Evolutionary conservation across 2,329 filamentous ascomycete species (phyloP).

Genomic region (Botrytis byssoidea): DNA sequence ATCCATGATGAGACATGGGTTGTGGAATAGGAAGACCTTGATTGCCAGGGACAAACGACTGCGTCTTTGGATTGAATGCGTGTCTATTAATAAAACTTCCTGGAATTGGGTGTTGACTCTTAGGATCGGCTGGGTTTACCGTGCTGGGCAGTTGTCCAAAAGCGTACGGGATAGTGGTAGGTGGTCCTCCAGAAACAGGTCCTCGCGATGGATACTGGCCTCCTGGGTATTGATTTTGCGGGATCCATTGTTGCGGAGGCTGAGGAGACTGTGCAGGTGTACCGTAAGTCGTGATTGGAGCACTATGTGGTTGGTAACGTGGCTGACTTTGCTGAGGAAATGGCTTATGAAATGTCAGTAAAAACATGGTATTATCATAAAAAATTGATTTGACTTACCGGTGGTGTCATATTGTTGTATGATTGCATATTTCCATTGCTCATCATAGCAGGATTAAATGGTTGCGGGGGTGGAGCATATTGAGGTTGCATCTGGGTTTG

Average conservation of each 20-base stretch:
- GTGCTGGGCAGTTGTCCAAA: slow-evolving; percentile 77
- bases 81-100: slow-evolving; percentile 75
- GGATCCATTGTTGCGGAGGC: slow-evolving; percentile 37
- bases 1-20: slow-evolving; percentile 37
- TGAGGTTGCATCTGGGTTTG: slow-evolving; percentile 40
- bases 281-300: slow-evolving; percentile 38
- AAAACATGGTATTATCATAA: not conserved
- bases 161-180: slow-evolving; percentile 58
- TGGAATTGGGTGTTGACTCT: slow-evolving; percentile 78
- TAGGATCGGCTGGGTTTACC: slow-evolving; percentile 66
- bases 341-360: slow-evolving; percentile 31
- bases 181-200: slow-evolving; percentile 31
- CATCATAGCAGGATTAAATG: slow-evolving; percentile 35
- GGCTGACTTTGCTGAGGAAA: slow-evolving; percentile 35
- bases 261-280: slow-evolving; percentile 38
- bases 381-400: slow-evolving; percentile 28
- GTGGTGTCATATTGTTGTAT: slow-evolving; percentile 33
- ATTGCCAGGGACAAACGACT: slow-evolving; percentile 78
- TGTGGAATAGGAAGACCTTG: slow-evolving; percentile 49
- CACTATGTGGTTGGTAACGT: slow-evolving; percentile 38
- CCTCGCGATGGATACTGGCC: slow-evolving; percentile 36
- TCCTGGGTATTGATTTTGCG: slow-evolving; percentile 33
- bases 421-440: slow-evolving; percentile 44
- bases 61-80: slow-evolving; percentile 90
- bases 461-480: slow-evolving; percentile 42